Percentiles rank a stretch among this genome's conserved stretches.
Conservation (phyloP, 106 monocot genomes). For the Ottelia alismoides region DNA sequence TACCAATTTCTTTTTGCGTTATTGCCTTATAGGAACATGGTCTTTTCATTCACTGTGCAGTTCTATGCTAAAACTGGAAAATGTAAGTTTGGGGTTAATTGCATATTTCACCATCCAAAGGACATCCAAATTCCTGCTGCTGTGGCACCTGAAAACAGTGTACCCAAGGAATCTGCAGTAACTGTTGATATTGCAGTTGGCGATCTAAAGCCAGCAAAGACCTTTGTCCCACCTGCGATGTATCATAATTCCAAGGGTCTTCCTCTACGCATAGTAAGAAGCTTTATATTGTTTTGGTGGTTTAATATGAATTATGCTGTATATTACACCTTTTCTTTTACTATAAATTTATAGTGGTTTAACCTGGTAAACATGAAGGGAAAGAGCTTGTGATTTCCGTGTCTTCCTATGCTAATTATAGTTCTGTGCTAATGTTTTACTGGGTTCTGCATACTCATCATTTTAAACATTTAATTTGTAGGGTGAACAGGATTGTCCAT, state of each 20-base stretch:
- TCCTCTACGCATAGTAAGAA: constrained; percentile 74
- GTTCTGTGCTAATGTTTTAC: neutral
- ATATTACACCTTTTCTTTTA: neutral
- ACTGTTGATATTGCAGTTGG: constrained; percentile 7
- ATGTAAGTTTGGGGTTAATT: constrained; percentile 79
- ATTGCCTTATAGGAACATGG: neutral
- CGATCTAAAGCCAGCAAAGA: constrained; percentile 12
- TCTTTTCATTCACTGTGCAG: constrained; percentile 17
- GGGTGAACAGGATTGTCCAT: constrained; percentile 89
- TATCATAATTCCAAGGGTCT: constrained; percentile 86
- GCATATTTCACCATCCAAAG: constrained; percentile 92
- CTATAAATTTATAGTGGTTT: too few species aligned
- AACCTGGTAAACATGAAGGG: too few species aligned
- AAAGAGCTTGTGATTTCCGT: too few species aligned
- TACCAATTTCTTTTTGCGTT: neutral
- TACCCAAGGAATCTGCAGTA: constrained; percentile 5
- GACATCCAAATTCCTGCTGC: constrained; percentile 35
- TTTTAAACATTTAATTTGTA: constrained; percentile 13
- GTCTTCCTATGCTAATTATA: neutral
- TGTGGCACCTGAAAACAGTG: constrained; percentile 10
- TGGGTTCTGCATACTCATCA: neutral
- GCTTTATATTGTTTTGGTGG: neutral
- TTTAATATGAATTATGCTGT: neutral
- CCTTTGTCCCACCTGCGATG: constrained; percentile 36
- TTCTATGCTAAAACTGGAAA: constrained; percentile 78